These are phyloP conservation scores for apple (Malus domestica) DNA, from an alignment of 306 rosid species.

Conservation along the genomic window DNA sequence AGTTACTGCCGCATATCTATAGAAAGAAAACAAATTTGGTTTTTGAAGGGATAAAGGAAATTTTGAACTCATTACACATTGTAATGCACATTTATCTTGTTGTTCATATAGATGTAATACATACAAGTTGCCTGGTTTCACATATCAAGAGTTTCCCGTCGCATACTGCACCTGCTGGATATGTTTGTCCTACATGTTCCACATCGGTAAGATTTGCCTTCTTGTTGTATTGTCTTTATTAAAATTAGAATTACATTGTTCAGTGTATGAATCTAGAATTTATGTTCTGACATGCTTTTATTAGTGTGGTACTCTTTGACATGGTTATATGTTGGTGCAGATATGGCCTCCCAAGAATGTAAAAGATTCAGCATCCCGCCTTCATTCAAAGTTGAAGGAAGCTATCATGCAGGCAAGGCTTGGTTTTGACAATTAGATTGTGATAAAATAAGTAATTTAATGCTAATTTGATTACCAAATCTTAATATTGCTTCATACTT, in stretches of 20 bases:
- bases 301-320: conserved; percentile 8
- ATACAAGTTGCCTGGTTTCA: conserved; percentile 81
- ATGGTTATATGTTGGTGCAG: conserved; percentile 37
- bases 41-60: neutral
- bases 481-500: neutral
- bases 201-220: conserved; percentile 54
- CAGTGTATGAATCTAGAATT: neutral
- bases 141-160: conserved; percentile 92
- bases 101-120: conserved; percentile 61
- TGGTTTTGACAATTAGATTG: neutral
- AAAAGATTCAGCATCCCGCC: conserved; percentile 87
- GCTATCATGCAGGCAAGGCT: conserved; percentile 73
- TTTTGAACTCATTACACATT: conserved; percentile 13
- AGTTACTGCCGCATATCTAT: conserved; percentile 5
- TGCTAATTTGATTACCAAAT: neutral
- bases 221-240: neutral
- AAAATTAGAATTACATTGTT: neutral
- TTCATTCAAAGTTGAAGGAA: conserved; percentile 89
- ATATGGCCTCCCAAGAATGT: conserved; percentile 99
- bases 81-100: conserved; percentile 20
- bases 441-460: neutral
- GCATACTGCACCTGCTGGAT: conserved; percentile 98
- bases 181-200: conserved; percentile 85
- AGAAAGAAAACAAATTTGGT: neutral
- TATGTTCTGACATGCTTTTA: neutral